Base-by-base conservation (phyloP, 305 asterid genomes). In the Fraxinus angustifolia region DNA sequence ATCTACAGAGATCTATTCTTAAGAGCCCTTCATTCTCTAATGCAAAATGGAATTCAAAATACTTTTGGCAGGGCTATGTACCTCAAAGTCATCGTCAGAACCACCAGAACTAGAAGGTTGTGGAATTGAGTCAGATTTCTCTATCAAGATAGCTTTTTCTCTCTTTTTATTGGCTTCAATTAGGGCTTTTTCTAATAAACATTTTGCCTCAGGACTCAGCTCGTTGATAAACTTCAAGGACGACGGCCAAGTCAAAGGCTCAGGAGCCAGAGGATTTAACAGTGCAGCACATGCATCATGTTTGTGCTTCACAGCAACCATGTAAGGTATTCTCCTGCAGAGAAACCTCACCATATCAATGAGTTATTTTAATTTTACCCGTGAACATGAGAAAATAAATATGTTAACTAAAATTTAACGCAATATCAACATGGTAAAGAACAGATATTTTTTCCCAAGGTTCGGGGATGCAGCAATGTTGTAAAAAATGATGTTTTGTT, bases 171-270 rank as follows among this genome's bases (percentile, higher is more conserved):
- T 94, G 79, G 96, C 96, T 76, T 92, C 97, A 11, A 92, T 86
- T 33, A 94, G 88, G 60, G 98, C 96, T 60, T 88, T 85, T 85
- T 94, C 97, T 28, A 94, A 83, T 79, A 94, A 83, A 76, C 87
- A 85, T 84, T 92, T 94, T 4, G 97, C 93, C 16, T 94, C 97
- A 0, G 93, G 87, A 67, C 88, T 89, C 75, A 92, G 96, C 86
- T 92, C 97, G 2, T 88, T 88, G 56, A 94, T 93, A 88, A 94
- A 91, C 89, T 94, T 93, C 87, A 94, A 88, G 0, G 93, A 89
- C 2, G 97, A 85, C 6, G 98, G 98, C 98, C 98, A 94, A 23
- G 93, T 90, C 84, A 94, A 86, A 80, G 97, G 97, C 91, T 93
- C 97, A 0, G 96, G 95, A 62, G 97, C 92, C 76, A 92, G 82